Conservation (phyloP, 1,284 basidiomycete species). For the Trametes hirsuta region DNA sequence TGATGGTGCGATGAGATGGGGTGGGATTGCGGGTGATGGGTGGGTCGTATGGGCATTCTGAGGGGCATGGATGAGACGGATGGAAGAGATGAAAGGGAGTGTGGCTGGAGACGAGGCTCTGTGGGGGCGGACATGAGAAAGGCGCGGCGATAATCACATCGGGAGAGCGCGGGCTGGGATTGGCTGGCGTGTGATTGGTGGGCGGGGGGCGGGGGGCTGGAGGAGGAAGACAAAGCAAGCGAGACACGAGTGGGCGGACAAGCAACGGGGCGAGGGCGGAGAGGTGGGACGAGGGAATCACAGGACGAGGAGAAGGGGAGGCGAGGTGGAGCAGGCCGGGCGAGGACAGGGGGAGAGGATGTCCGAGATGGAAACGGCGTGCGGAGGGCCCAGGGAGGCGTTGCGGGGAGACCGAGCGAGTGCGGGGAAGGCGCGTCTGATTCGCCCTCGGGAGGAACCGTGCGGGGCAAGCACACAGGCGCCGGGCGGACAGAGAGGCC, state of each 20-base stretch:
- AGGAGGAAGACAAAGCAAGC: neutral
- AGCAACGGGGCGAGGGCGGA: neutral
- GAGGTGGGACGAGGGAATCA: slow-evolving; percentile 9
- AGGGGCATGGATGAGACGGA: slow-evolving; percentile 9
- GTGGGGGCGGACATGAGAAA: slow-evolving; percentile 6
- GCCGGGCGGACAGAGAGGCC: slow-evolving; percentile 11
- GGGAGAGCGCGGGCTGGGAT: neutral
- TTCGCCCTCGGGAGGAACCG: slow-evolving; percentile 5
- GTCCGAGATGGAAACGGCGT: slow-evolving; percentile 13
- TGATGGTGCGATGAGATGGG: slow-evolving; percentile 20
- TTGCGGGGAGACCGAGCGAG: slow-evolving; percentile 12
- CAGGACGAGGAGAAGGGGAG: neutral
- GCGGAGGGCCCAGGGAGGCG: neutral
- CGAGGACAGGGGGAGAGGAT: slow-evolving; percentile 1
- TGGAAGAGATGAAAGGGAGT: slow-evolving; percentile 7
- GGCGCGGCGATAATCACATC: neutral
- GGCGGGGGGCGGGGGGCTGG: neutral
- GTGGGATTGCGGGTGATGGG: slow-evolving; percentile 7
- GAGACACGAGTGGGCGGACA: neutral
- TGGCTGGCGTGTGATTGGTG: neutral
- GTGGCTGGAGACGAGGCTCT: slow-evolving; percentile 5
- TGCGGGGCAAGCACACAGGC: slow-evolving; percentile 1
- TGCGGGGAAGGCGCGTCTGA: slow-evolving; percentile 13
- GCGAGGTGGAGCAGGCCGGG: slow-evolving; percentile 1
- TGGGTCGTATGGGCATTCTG: slow-evolving; percentile 2